Percentiles rank a stretch among this genome's conserved stretches.
These are phyloP conservation scores for Clitopilus hobsonii DNA, from an alignment of 768 basidiomycete species.

Conservation along the genomic window DNA sequence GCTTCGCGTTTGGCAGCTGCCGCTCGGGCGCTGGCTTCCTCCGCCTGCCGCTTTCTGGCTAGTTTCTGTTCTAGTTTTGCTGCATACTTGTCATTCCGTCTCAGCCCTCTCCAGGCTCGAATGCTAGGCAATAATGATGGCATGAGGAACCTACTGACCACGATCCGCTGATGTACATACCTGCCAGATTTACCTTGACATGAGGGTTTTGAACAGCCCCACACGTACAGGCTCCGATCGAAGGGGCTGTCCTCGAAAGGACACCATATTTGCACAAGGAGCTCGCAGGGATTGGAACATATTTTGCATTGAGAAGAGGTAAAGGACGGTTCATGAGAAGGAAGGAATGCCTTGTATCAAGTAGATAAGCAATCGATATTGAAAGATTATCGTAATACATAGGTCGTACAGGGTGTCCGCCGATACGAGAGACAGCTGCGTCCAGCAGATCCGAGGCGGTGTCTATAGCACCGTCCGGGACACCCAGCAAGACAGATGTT, in stretches of 20 bases:
- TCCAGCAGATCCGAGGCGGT: conserved; percentile 57
- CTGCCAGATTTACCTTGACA: conserved; percentile 80
- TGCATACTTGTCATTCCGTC: conserved; percentile 72
- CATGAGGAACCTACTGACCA: neutral
- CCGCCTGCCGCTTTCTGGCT: conserved; percentile 31
- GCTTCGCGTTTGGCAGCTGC: conserved; percentile 19
- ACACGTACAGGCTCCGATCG: conserved; percentile 83
- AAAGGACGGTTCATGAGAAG: conserved; percentile 54
- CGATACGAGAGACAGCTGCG: conserved; percentile 84
- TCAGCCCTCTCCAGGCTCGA: conserved; percentile 76
- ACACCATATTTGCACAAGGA: conserved; percentile 87
- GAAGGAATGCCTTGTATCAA: conserved; percentile 64
- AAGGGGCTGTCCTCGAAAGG: conserved; percentile 81
- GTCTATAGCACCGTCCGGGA: conserved; percentile 73
- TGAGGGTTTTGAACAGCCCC: conserved; percentile 65
- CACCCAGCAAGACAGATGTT: conserved; percentile 72
- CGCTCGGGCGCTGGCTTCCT: conserved; percentile 29
- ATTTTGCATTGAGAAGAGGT: conserved; percentile 65
- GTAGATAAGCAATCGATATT: conserved; percentile 41
- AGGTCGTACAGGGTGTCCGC: conserved; percentile 83
- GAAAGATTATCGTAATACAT: conserved; percentile 38
- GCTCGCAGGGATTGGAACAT: conserved; percentile 72
- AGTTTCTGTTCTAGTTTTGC: conserved; percentile 60
- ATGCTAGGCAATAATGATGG: conserved; percentile 39
- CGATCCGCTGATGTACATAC: conserved; percentile 37